Evolutionary conservation across 192 early-diverging fungal genomes (phyloP), one percentile per base, ranked within the genome.

Genomic region (Umbelopsis ramanniana): DNA sequence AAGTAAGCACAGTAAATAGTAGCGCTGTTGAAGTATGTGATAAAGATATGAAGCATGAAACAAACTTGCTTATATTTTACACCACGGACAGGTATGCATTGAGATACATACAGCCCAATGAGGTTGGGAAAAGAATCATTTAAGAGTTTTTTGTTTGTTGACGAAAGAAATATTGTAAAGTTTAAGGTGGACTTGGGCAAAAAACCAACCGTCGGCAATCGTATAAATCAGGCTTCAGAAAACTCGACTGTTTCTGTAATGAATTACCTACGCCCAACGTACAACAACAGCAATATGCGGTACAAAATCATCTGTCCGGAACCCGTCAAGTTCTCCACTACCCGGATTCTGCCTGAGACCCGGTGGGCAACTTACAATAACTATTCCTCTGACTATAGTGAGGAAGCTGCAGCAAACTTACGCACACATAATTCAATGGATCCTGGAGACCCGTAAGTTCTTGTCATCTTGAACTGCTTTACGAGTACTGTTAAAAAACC

Each of bases 91-190:
- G 57, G 57, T 37, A 63, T 63, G 57, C 33, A 38, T 37, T 15
- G 14, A 5, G 8, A 63, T 63, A 29, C 57, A 63, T 22, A 37
- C 26, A 14, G 4, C 17, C 12, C 14, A 12, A 26, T 37, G 33
- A 29, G 33, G 40, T 38, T 19, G 29, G 12, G 19, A 33, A 11
- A 63, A 37, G n/a, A 63, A 37, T 29, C 11, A 37, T 63, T 63
- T 63, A 63, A 63, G 57, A 63, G 26, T 63, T 63, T 63, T 63
- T 63, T 63, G 11, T 63, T 63, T 29, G 26, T 63, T 63, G 57
- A 37, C 33, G 10, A 19, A 14, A 37, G 17, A 63, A 14, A 37
- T 14, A 17, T 26, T 54, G 23, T 43, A 17, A 4, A 50, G n/a
- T 50, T 50, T 50, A 50, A 50, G 48, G 48, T 50, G 7, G 33